A percentile compares a stretch with the other conserved stretches of the same genome.
Evolutionary conservation across 2,329 filamentous ascomycete genomes (phyloP).

Genomic region (Saccharata proteae): DNA sequence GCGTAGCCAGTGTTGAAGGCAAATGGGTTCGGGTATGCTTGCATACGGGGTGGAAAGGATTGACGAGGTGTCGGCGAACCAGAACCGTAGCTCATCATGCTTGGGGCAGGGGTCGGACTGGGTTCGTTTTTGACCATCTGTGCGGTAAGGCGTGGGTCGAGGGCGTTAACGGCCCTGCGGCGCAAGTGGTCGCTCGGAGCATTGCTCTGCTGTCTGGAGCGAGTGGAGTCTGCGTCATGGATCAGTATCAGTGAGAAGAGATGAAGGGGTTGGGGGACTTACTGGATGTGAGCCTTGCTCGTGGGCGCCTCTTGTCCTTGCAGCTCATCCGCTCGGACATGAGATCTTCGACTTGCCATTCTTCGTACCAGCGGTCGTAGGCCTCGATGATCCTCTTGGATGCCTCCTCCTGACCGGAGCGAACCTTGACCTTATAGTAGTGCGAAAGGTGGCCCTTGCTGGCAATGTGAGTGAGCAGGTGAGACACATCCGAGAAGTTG

Average conservation of each 20-base stretch:
- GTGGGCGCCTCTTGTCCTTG: constrained; percentile 57
- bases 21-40: constrained; percentile 20
- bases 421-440: constrained; percentile 70
- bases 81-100: constrained; percentile 6
- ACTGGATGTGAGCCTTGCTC: constrained; percentile 21
- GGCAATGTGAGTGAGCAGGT: constrained; percentile 80
- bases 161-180: constrained; percentile 13
- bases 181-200: constrained; percentile 2
- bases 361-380: constrained; percentile 69
- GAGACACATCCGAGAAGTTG: constrained; percentile 78
- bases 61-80: constrained; percentile 18
- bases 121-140: constrained; percentile 23
- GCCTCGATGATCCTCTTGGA: constrained; percentile 50
- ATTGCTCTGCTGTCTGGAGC: constrained; percentile 1
- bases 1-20: constrained; percentile 1
- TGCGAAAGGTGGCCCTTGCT: constrained; percentile 86
- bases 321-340: constrained; percentile 66
- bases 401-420: constrained; percentile 52
- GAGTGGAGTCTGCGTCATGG: neutral
- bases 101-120: constrained; percentile 17
- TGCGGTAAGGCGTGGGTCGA: constrained; percentile 26
- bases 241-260: constrained; percentile 1
- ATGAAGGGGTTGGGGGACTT: constrained; percentile 9
- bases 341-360: constrained; percentile 57
- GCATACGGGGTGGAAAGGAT: constrained; percentile 23